Evolutionary conservation across 1,284 basidiomycete species (phyloP).

Genomic region (Fistulinella cinereoalba): DNA sequence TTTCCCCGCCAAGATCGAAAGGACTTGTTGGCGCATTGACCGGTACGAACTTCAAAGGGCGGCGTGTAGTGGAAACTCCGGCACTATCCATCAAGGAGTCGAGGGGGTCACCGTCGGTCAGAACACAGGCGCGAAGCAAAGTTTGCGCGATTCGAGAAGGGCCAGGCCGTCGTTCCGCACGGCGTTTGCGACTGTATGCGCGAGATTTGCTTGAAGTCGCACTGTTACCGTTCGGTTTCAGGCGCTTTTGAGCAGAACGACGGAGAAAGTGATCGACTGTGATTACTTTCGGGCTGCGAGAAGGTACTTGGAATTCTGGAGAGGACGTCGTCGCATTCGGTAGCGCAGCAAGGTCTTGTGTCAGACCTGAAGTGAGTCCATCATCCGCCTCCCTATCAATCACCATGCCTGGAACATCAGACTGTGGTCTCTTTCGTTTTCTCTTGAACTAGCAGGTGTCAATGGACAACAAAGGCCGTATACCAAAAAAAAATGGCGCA

Average conservation of each 20-base stretch:
- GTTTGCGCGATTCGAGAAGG: constrained; percentile 12
- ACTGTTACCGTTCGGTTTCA: not conserved
- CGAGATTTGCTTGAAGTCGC: not conserved
- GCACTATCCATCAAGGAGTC: constrained; percentile 12
- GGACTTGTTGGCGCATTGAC: constrained; percentile 17
- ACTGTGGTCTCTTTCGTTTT: constrained; percentile 24
- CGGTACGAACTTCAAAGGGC: constrained; percentile 28
- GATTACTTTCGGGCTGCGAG: constrained; percentile 4
- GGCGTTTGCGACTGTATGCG: constrained; percentile 23
- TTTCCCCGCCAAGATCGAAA: not conserved
- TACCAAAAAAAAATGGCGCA: not conserved
- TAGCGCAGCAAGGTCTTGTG: constrained; percentile 19
- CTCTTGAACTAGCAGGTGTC: constrained; percentile 26
- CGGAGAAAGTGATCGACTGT: constrained; percentile 32
- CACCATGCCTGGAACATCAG: constrained; percentile 2
- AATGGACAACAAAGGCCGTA: not conserved
- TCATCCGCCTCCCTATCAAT: not conserved
- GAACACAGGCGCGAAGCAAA: constrained; percentile 25
- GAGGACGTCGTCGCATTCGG: constrained; percentile 7
- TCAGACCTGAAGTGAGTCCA: not conserved
- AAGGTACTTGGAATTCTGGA: not conserved
- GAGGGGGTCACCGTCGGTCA: constrained; percentile 26
- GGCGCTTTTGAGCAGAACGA: constrained; percentile 1
- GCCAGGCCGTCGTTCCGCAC: not conserved
- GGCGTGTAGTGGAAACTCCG: constrained; percentile 15